These are phyloP conservation scores for Penicillium glabrum DNA, from an alignment of 2,329 filamentous ascomycete species.

Conservation along the genomic window DNA sequence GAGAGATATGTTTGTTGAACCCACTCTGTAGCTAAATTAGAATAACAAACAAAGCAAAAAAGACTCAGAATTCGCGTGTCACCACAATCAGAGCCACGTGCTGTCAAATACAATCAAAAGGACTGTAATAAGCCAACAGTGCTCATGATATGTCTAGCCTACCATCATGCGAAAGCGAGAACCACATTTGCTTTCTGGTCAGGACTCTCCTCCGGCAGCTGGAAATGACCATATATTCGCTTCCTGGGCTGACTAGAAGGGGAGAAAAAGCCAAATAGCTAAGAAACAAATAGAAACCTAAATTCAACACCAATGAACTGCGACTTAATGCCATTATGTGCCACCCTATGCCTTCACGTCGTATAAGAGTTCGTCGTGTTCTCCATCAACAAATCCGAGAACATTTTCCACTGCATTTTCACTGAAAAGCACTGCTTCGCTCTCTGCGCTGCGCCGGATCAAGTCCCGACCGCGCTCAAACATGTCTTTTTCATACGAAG, in stretches of 20 bases:
- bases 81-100: no score
- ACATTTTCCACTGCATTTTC: neutral
- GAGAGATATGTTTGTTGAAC: no score
- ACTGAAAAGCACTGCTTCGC: neutral
- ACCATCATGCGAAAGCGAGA: no score
- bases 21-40: no score
- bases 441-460: constrained; percentile 3
- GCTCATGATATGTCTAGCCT: no score
- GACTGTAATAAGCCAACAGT: no score
- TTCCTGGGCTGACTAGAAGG: neutral
- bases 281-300: neutral
- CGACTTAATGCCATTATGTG: neutral
- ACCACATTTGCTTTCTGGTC: no score
- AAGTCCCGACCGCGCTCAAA: constrained; percentile 6
- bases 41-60: no score
- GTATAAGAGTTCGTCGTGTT: neutral
- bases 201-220: fast-evolving
- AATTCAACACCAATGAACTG: neutral
- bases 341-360: neutral
- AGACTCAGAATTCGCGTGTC: no score
- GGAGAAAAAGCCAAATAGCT: neutral
- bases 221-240: no score
- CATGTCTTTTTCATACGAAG: constrained; percentile 6
- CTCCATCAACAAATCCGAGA: neutral
- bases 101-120: no score